These are phyloP conservation scores for Dovyalis caffra DNA, from an alignment of 345 rosid genomes.

Conservation along the genomic window DNA sequence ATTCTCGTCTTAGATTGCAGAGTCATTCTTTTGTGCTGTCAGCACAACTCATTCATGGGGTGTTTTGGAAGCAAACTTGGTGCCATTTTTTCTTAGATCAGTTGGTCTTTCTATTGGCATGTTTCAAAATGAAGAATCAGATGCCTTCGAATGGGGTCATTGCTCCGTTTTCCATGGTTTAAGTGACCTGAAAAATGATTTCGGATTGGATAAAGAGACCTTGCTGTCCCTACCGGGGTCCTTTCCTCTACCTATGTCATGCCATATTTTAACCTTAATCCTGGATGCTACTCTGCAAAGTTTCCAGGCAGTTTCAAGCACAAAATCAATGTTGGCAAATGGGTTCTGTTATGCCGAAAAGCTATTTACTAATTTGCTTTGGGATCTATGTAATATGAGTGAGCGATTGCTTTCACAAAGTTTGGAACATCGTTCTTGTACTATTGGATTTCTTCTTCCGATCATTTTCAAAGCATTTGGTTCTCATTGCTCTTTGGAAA, in stretches of 20 bases:
- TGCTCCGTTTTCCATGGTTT: constrained; percentile 25
- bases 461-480: constrained; percentile 60
- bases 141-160: constrained; percentile 42
- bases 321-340: constrained; percentile 22
- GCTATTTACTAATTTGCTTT: constrained; percentile 54
- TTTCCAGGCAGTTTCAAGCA: constrained; percentile 30
- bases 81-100: constrained; percentile 70
- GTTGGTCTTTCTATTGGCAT: constrained; percentile 50
- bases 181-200: constrained; percentile 16
- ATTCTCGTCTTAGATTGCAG: constrained; percentile 49
- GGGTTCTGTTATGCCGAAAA: constrained; percentile 34
- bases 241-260: constrained; percentile 57
- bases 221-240: constrained; percentile 30
- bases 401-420: constrained; percentile 65
- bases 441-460: constrained; percentile 70
- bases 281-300: constrained; percentile 54
- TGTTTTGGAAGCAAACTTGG: constrained; percentile 55
- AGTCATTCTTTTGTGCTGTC: constrained; percentile 63
- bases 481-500: constrained; percentile 33
- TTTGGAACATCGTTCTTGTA: constrained; percentile 74
- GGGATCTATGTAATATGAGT: constrained; percentile 61
- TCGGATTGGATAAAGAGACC: constrained; percentile 31
- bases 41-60: constrained; percentile 53
- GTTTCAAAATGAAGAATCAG: constrained; percentile 45
- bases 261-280: constrained; percentile 56